Base-by-base conservation (phyloP, 177 flowering plant genomes). In the Telopea speciosissima region DNA sequence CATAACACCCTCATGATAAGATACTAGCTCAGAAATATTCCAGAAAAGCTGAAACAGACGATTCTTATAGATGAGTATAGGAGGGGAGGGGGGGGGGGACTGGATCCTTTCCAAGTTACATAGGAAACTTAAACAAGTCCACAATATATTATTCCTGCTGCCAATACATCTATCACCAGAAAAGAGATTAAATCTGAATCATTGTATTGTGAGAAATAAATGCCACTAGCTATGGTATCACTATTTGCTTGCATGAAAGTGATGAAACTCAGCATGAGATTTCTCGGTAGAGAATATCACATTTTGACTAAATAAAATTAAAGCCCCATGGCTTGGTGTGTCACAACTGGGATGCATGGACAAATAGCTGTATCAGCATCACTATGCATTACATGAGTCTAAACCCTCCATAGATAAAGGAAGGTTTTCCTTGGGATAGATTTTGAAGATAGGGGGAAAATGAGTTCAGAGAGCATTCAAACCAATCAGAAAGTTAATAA, bases 261-360 rank as follows among this genome's bases (percentile, higher is more conserved):
- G 24, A 60, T 60, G 63, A 60, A 22, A 24, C 63, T 60, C 63
- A 60, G 14, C n/a, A 5, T 60, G 63, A 60, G 1, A 60, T n/a
- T 60, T 60, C 63, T 10, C 9, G 63, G 13, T 22, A 8, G 3
- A 60, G 10, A 60, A 60, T 36, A 60, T n/a, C 23, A n/a, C 7
- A 58, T n/a, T 4, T 58, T 58, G 3, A n/a, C 23, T 3, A n/a
- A 58, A 58, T 19, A 58, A 58, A 58, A 58, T 8, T 7, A 19
- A 58, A 8, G 23, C 61, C 61, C 61, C 61, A 19, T 19, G 61
- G 61, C 61, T 58, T n/a, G 61, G 61, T n/a, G 61, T 58, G 61
- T 16, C 61, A 1, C 23, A n/a, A 19, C 40, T 36, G 40, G 40
- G 40, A 36, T 36, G 7, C 40, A 58, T 58, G 23, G 22, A n/a